Base-by-base conservation (phyloP, 257 asterid species). In the Lantana camara region DNA sequence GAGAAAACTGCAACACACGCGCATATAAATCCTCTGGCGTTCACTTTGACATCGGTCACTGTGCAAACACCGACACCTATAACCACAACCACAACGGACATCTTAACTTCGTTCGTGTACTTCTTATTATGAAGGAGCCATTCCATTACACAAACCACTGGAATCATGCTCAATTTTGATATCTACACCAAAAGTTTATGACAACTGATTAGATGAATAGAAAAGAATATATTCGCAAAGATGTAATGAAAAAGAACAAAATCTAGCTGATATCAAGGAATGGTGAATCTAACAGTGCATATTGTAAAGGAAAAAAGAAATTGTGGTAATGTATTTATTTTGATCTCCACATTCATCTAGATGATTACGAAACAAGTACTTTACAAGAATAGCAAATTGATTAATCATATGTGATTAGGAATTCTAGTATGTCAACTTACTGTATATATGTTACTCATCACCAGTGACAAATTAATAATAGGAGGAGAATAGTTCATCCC, bases 41-140 rank as follows among this genome's bases (percentile, higher is more conserved):
- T 92, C 79, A 92, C 93, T 69, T 92, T 82, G 60, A 92, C 98
- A 32, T 92, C 98, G 9, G 98, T 92, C 73, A 92, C 96, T 14
- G 98, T 92, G 88, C 98, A 92, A 63, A 92, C 98, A 57, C 98
- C 97, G 48, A 89, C 98, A 41, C 98, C 98, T 57, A 92, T 83
- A 65, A 92, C 96, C 66, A 92, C 98, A 59, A 89, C 90, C 75
- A 92, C 79, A 40, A 92, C 98, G 14, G 98, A 50, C 70, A 82
- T 57, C 74, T 92, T 92, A 68, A 92, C 97, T 76, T 92, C 95
- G 57, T 69, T 87, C 9, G 93, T 22, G 86, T 85, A 92, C 60
- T 79, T 83, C 81, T 92, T 92, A 60, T 57, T 87, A 22, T 92
- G 97, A 67, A 92, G 83, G 79, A 92, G 79, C 98, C 98, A 92